Conservation (phyloP, 164 flowering plant species). For the Akebia trifoliata region DNA sequence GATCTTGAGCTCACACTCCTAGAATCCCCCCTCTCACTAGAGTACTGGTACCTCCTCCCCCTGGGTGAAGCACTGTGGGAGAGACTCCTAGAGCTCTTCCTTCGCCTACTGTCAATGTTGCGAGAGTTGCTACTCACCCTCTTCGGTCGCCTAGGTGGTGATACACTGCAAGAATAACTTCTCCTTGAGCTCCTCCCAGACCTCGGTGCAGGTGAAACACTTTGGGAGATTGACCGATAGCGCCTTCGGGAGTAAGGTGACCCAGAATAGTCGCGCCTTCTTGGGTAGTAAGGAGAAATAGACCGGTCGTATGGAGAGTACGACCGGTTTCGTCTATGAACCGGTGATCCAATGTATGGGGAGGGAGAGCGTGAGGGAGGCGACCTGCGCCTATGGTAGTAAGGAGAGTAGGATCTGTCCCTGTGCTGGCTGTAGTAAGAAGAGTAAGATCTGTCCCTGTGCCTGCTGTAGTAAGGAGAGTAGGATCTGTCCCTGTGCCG, state of each 20-base stretch:
- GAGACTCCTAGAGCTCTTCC: constrained; percentile 4
- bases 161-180: constrained; percentile 1
- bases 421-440: constrained; percentile 36
- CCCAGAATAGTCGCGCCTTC: constrained; percentile 22
- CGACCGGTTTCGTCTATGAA: constrained; percentile 20
- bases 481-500: constrained; percentile 33
- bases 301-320: neutral
- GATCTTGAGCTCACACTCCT: constrained; percentile 17
- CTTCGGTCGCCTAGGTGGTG: no score
- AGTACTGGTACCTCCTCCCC: neutral
- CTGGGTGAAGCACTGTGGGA: constrained; percentile 6
- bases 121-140: no score
- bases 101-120: no score
- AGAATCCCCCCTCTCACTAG: constrained; percentile 19
- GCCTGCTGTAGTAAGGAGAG: constrained; percentile 12
- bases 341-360: constrained; percentile 19
- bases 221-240: constrained; percentile 7
- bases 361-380: constrained; percentile 6
- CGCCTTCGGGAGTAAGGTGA: constrained; percentile 1
- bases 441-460: constrained; percentile 20
- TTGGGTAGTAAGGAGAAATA: constrained; percentile 17
- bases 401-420: constrained; percentile 15
- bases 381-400: constrained; percentile 8
- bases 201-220: constrained; percentile 27
- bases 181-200: constrained; percentile 14